Base-by-base conservation (phyloP, 2,329 filamentous ascomycete genomes). In the Aspergillus eucalypticola region DNA sequence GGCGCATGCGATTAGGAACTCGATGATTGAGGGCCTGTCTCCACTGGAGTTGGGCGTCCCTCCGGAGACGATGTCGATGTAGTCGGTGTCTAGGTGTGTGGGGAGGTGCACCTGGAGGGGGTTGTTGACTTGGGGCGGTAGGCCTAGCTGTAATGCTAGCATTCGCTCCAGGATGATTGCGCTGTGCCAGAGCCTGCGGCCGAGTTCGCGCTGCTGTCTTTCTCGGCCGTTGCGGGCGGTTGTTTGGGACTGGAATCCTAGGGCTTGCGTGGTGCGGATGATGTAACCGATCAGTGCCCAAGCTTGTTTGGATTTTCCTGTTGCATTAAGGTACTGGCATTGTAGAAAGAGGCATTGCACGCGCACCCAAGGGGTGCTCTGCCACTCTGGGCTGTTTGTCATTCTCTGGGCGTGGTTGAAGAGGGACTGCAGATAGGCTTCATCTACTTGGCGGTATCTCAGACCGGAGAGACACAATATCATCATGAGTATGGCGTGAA, bases 141-240 rank as follows among this genome's bases (percentile, higher is more conserved):
- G 58, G 11, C 69, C 67, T 8, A 64, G 42, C 17, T 65, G 61
- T 17, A 71, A 56, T 17, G 69, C 65, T 52, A 71, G 62, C 7
- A 66, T 67, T 50, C 63, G 63, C 56, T 71, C 66, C 41, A 70
- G 42, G 15, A 71, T 62, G 48, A 69, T 56, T 21, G 61, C 65
- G 46, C 69, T 66, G 56, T 71, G 67, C 69, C 69, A 71, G n/a
- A 71, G 54, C 50, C 64, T 64, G 39, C 65, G 66, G 10, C 54
- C 52, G 11, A 69, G 60, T 54, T 71, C 68, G 29, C 58, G 65
- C 35, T 63, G 58, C 10, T 55, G 57, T 53, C 66, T 62, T 3
- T 39, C 19, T 21, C 56, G 29, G 10, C 59, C 38, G 55, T 65
- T 61, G 6, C 64, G 66, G 19, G 62, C 68, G 23, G 56, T 61